These are phyloP conservation scores for Rubia occidens DNA, from an alignment of 305 asterid species.

Conservation along the genomic window DNA sequence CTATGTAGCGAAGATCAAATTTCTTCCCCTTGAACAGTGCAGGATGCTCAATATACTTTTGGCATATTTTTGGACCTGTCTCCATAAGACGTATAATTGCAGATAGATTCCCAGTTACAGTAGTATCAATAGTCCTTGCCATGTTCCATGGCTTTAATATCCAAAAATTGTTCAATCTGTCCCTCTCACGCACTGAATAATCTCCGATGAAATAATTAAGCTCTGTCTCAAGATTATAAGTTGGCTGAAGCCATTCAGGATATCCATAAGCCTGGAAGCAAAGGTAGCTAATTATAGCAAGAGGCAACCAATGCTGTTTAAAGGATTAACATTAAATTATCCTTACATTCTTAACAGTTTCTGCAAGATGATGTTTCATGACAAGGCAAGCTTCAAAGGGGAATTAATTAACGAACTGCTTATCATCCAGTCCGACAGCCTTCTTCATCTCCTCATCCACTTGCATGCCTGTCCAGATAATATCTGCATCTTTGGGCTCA, in stretches of 20 bases:
- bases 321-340: not conserved
- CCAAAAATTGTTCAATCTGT: constrained; percentile 71
- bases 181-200: constrained; percentile 51
- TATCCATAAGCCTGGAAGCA: constrained; percentile 69
- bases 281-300: constrained; percentile 21
- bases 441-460: constrained; percentile 83
- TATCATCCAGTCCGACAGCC: constrained; percentile 65
- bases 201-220: constrained; percentile 79
- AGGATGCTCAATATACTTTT: constrained; percentile 95
- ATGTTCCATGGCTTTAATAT: constrained; percentile 98
- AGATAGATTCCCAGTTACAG: constrained; percentile 64
- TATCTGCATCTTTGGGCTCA: constrained; percentile 88
- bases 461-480: constrained; percentile 80
- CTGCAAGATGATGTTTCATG: constrained; percentile 94
- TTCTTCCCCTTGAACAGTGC: constrained; percentile 80
- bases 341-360: constrained; percentile 74
- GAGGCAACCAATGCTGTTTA: not conserved
- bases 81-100: constrained; percentile 95
- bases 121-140: constrained; percentile 97
- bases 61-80: constrained; percentile 94
- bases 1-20: constrained; percentile 87
- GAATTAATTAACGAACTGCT: constrained; percentile 77
- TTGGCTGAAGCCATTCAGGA: constrained; percentile 89
- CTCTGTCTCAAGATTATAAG: constrained; percentile 94
- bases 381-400: constrained; percentile 96